Evolutionary conservation across 495 filamentous ascomycete species (phyloP).

Genomic region (Penicillium odoratum): DNA sequence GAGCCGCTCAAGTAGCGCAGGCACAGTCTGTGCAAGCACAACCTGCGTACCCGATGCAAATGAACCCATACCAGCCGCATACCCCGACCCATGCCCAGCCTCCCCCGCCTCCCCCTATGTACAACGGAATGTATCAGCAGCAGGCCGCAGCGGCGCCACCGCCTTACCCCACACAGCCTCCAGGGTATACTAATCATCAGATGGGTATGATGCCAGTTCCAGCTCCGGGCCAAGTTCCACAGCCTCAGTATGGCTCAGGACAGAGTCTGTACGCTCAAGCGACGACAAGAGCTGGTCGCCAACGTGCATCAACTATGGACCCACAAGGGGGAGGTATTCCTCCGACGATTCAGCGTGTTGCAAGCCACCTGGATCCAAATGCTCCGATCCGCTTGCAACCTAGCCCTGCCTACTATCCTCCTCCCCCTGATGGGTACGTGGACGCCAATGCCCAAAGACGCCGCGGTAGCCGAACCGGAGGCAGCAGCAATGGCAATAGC

Average conservation of each 20-base stretch:
- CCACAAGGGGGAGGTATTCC: constrained; percentile 90
- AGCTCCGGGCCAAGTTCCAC: constrained; percentile 61
- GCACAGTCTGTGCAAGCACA: constrained; percentile 63
- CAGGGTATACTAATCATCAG: constrained; percentile 66
- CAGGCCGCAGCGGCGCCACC: constrained; percentile 71
- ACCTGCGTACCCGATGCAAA: constrained; percentile 57
- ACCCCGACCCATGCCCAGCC: constrained; percentile 47
- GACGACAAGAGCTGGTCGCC: constrained; percentile 75
- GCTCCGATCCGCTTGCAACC: constrained; percentile 93
- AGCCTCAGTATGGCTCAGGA: constrained; percentile 60
- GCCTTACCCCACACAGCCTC: constrained; percentile 72
- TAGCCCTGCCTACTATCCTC: constrained; percentile 96
- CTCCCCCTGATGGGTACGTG: constrained; percentile 82
- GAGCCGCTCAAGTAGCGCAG: constrained; percentile 64
- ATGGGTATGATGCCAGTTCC: constrained; percentile 60
- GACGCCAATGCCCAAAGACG: constrained; percentile 65
- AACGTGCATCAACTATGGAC: constrained; percentile 94
- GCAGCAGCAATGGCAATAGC: not conserved
- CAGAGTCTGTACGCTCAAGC: constrained; percentile 85
- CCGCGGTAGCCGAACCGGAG: constrained; percentile 70
- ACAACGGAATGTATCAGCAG: constrained; percentile 78
- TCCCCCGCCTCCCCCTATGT: constrained; percentile 56
- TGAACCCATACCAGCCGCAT: constrained; percentile 52
- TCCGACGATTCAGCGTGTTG: constrained; percentile 89
- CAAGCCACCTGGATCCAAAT: constrained; percentile 92